Base-by-base conservation (phyloP, 768 basidiomycete species). In the Amanita subjunquillea region DNA sequence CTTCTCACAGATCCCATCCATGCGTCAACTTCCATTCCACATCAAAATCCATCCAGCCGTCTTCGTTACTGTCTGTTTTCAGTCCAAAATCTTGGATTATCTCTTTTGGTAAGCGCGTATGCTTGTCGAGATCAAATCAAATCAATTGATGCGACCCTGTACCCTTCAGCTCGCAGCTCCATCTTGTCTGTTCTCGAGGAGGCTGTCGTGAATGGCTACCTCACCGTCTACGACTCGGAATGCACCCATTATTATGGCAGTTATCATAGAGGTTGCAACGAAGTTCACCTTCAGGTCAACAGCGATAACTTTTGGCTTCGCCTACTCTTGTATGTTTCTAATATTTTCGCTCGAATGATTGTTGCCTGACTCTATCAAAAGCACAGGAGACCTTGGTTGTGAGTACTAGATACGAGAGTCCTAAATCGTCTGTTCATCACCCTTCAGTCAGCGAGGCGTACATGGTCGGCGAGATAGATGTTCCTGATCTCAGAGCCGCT, bases 251-350 rank as follows among this genome's bases (percentile, higher is more conserved):
- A 79, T 60, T 85, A 80, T 58, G 82, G 83, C 42, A 72, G 67
- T 27, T 73, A 74, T 60, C 67, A 72, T 64, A 79, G 79, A 60
- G 79, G 76, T 50, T 78, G 72, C 65, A 82, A 80, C 69, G 75
- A 80, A 60, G 80, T 80, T 53, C 74, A 78, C 55, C 62, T 86
- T 54, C 74, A 72, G 56, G 69, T 86, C 53, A 60, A 72, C 13
- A 80, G 77, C 61, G 73, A 78, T 47, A 77, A 78, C 63, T 86
- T 86, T 60, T 86, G 83, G 83, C 66, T 79, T 50, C 80, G 83
- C 39, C 72, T 85, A 52, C 65, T 86, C 54, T 65, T 83, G 77
- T 81, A 66, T 62, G 79, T 69, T 52, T 45, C 36, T 27, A 40
- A 29, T 50, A 17, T n/a, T 15, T 17, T 10, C 38, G 9, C 27